These are phyloP conservation scores for Alternaria triticimaculans DNA, from an alignment of 2,329 filamentous ascomycete species.

Conservation along the genomic window DNA sequence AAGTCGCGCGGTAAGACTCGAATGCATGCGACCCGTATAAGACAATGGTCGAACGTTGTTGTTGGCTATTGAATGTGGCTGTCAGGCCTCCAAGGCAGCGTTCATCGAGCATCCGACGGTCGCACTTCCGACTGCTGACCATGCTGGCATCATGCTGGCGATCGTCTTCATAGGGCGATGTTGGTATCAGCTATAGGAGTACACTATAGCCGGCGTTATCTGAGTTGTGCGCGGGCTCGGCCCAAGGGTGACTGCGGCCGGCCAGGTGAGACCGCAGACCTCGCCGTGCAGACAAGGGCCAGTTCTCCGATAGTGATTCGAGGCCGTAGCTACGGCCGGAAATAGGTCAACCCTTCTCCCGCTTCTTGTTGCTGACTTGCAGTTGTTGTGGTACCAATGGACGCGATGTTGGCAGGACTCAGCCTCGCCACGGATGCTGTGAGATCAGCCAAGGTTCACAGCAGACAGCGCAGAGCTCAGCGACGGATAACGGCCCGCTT, in stretches of 20 bases:
- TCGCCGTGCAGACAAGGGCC: constrained; percentile 3
- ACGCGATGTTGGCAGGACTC: background rate
- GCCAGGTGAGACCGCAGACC: constrained; percentile 10
- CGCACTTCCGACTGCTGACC: background rate
- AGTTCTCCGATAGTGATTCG: background rate
- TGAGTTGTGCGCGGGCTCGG: constrained; percentile 6
- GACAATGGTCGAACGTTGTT: background rate
- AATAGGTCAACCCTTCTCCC: background rate
- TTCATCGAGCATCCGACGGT: background rate
- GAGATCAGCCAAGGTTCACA: background rate
- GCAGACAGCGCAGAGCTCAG: background rate
- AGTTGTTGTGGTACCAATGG: background rate
- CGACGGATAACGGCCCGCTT: background rate
- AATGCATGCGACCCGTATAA: background rate
- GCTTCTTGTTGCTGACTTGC: background rate
- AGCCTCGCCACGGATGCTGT: background rate
- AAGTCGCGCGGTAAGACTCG: background rate
- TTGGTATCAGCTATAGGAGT: background rate
- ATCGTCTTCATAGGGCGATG: background rate
- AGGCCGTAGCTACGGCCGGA: background rate
- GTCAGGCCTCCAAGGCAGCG: background rate
- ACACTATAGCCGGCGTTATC: background rate
- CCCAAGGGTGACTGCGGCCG: constrained; percentile 14
- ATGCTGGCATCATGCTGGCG: background rate
- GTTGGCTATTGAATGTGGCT: background rate